phyloP scores from a whole-genome alignment of 805 yeast genomes.

The Kodamaea neixiangensis region DNA sequence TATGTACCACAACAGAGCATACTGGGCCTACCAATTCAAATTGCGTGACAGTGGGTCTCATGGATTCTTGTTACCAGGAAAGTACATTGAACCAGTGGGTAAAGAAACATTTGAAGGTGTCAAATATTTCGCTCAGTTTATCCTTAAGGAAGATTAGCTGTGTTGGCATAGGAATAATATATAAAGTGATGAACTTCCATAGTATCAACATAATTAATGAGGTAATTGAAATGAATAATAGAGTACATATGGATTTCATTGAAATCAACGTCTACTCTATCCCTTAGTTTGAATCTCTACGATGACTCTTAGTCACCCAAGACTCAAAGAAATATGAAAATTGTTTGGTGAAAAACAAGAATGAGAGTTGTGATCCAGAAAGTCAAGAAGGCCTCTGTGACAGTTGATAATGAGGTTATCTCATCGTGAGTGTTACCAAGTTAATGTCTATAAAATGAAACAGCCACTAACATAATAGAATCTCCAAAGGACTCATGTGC shows the following conservation, averaged over 20 bases:
- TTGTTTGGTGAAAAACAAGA: background rate
- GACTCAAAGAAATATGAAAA: background rate
- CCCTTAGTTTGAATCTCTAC: background rate
- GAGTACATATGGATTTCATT: background rate
- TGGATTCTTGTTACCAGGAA: conserved; percentile 77
- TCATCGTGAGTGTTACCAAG: conserved; percentile 49
- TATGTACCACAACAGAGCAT: conserved; percentile 80
- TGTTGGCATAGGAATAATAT: background rate
- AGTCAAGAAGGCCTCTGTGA: conserved; percentile 86
- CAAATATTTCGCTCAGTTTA: conserved; percentile 55
- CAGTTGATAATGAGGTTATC: conserved; percentile 69
- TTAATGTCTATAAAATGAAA: background rate
- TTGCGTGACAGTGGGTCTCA: conserved; percentile 80
- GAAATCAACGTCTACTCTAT: background rate
- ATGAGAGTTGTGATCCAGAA: conserved; percentile 93
- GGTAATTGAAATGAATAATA: background rate
- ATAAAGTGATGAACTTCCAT: background rate
- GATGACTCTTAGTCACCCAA: background rate
- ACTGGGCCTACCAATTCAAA: conserved; percentile 83
- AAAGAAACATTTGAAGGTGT: conserved; percentile 69
- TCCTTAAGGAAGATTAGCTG: conserved; percentile 19
- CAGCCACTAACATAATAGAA: conserved; percentile 26
- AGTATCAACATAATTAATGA: background rate
- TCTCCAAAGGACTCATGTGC: conserved; percentile 72
- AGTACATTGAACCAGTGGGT: conserved; percentile 74